Evolutionary conservation across 331 rosid species (phyloP).

Genomic region (Stylosanthes scabra): DNA sequence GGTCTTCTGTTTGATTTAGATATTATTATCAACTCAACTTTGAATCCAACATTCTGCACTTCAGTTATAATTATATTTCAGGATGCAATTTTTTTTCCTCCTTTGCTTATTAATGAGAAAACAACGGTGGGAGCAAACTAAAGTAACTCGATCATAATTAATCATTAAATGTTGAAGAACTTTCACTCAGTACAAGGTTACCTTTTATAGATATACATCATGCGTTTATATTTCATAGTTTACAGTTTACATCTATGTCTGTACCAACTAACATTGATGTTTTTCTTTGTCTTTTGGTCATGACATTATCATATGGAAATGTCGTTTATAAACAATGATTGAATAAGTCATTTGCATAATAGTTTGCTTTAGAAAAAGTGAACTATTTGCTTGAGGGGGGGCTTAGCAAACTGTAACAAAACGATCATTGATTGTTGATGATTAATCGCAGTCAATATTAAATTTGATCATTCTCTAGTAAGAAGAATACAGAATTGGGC

Average conservation of each 20-base stretch:
- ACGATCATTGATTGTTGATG: constrained; percentile 11
- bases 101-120: not conserved
- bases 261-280: not conserved
- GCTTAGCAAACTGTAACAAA: constrained; percentile 15
- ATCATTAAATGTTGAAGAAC: not conserved
- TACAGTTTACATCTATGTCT: constrained; percentile 11
- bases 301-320: constrained; percentile 6
- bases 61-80: constrained; percentile 1
- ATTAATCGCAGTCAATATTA: constrained; percentile 1
- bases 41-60: constrained; percentile 13
- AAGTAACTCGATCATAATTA: not conserved
- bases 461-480: constrained; percentile 7
- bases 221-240: not conserved
- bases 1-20: constrained; percentile 20
- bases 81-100: not conserved
- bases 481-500: constrained; percentile 12
- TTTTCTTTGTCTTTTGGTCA: constrained; percentile 14
- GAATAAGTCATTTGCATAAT: constrained; percentile 2
- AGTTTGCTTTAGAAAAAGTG: constrained; percentile 1
- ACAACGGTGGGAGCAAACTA: not conserved
- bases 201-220: no score
- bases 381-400: constrained; percentile 7
- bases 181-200: no score
- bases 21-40: constrained; percentile 1
- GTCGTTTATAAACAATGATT: constrained; percentile 11